Evolutionary conservation across 345 rosid genomes (phyloP).

Genomic region (Salix arbutifolia): DNA sequence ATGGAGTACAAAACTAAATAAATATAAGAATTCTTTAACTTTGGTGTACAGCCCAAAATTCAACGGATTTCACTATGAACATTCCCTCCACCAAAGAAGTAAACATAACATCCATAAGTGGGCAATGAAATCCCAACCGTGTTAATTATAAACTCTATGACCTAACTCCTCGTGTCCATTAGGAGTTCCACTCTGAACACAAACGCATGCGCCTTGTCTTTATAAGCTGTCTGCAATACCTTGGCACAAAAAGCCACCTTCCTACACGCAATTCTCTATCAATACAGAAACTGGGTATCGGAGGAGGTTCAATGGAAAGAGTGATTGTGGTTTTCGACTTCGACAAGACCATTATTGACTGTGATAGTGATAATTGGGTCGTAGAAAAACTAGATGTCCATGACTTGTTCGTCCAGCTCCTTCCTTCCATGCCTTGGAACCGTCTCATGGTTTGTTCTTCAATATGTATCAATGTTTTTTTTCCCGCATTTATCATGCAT

Average conservation of each 20-base stretch:
- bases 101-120: too few species aligned
- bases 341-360: constrained; percentile 30
- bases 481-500: not conserved
- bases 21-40: too few species aligned
- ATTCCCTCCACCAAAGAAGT: too few species aligned
- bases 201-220: not conserved
- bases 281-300: not conserved
- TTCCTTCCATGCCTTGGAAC: constrained; percentile 26
- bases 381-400: constrained; percentile 14
- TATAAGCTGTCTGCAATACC: not conserved
- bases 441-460: constrained; percentile 10
- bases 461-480: too few species aligned
- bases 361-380: constrained; percentile 28
- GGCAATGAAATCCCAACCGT: not conserved
- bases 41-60: too few species aligned
- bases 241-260: not conserved
- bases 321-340: constrained; percentile 26
- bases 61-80: not conserved
- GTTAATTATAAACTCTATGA: too few species aligned
- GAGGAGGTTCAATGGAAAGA: constrained; percentile 14
- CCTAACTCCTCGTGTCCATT: not conserved
- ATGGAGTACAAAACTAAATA: too few species aligned
- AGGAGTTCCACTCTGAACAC: not conserved
- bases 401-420: constrained; percentile 18
- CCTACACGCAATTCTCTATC: not conserved